Conservation (phyloP, 257 asterid species). For the Lithospermum erythrorhizon region DNA sequence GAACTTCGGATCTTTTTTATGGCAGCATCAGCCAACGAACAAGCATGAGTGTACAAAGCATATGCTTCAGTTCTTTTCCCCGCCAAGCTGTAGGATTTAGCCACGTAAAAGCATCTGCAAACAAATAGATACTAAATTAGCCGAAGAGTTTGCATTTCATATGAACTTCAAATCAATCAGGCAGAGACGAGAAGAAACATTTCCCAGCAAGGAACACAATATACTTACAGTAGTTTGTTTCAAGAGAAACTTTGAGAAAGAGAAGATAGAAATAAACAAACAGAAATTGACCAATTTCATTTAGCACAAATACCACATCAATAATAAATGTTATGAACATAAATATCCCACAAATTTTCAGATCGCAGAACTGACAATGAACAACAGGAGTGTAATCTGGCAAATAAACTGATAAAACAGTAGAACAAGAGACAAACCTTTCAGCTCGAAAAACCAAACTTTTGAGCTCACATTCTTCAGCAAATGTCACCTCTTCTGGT, state of each 20-base stretch:
- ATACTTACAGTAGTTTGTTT: neutral
- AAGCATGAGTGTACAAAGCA: conserved; percentile 60
- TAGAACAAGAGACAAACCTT: conserved; percentile 40
- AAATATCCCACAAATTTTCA: neutral
- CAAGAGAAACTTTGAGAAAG: neutral
- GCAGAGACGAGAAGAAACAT: neutral
- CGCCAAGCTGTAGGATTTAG: conserved; percentile 84
- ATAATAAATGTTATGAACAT: neutral
- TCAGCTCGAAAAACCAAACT: conserved; percentile 68
- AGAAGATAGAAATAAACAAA: neutral
- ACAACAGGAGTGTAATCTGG: conserved; percentile 1
- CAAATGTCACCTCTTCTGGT: conserved; percentile 72
- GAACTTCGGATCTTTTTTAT: conserved; percentile 45
- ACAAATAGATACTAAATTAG: conserved; percentile 14
- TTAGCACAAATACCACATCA: neutral
- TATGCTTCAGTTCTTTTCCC: conserved; percentile 94
- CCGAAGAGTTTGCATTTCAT: neutral
- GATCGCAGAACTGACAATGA: neutral
- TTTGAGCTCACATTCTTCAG: conserved; percentile 69
- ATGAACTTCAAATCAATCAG: neutral
- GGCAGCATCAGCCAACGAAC: conserved; percentile 53
- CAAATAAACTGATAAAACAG: conserved; percentile 5
- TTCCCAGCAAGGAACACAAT: neutral
- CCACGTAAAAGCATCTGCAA: conserved; percentile 91
- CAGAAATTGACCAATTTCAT: neutral